Percentiles rank a stretch among this genome's conserved stretches.
phyloP scores from a whole-genome alignment of 306 rosid genomes.

The Fragaria iinumae region DNA sequence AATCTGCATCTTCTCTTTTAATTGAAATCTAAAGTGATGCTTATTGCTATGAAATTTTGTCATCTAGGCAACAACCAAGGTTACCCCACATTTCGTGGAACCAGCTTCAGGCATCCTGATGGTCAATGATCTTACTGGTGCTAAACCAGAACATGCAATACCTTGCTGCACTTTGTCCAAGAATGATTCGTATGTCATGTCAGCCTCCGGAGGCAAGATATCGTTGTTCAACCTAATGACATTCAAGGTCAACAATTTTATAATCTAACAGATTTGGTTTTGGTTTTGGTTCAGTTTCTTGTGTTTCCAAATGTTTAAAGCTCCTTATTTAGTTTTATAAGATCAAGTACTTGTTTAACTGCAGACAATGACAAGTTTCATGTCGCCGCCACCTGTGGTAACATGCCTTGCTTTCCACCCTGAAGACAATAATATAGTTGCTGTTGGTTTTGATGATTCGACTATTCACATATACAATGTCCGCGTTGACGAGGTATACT shows the following conservation, averaged over 20 bases:
- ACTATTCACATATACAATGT: slow-evolving; percentile 75
- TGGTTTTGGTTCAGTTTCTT: neutral
- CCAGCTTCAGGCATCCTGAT: slow-evolving; percentile 74
- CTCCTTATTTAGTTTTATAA: neutral
- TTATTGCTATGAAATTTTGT: slow-evolving; percentile 29
- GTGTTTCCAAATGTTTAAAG: neutral
- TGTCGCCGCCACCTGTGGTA: slow-evolving; percentile 87
- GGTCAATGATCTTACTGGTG: slow-evolving; percentile 69
- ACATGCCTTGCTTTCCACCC: slow-evolving; percentile 90
- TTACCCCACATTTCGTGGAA: slow-evolving; percentile 65
- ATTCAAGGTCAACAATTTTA: slow-evolving; percentile 52
- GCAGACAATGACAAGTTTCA: slow-evolving; percentile 89
- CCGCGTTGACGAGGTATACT: slow-evolving; percentile 67
- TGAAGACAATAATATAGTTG: slow-evolving; percentile 81
- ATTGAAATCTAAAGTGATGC: slow-evolving; percentile 12
- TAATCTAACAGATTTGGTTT: neutral
- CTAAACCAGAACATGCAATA: slow-evolving; percentile 54
- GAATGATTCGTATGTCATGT: slow-evolving; percentile 84
- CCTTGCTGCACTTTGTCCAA: slow-evolving; percentile 84
- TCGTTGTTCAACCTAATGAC: slow-evolving; percentile 88
- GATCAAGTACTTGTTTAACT: slow-evolving; percentile 19
- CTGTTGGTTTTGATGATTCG: slow-evolving; percentile 88
- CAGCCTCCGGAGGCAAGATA: slow-evolving; percentile 91
- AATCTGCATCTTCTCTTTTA: neutral
- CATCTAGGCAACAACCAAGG: slow-evolving; percentile 67